Conservation (phyloP, 2,329 filamentous ascomycete genomes). For the Botrytis sinoallii region DNA sequence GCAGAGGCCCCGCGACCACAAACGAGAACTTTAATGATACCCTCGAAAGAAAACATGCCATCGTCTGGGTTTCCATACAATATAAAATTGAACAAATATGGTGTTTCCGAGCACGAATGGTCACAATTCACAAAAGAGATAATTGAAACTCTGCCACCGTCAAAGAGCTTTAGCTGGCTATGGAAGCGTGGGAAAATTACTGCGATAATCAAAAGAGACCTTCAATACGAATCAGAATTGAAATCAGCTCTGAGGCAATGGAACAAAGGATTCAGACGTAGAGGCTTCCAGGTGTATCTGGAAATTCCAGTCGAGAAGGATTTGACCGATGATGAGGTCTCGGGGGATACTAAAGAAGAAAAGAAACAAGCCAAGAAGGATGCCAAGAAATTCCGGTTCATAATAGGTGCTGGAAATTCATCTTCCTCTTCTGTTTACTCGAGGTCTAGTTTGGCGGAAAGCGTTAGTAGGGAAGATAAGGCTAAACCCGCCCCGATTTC, state of each 20-base stretch:
- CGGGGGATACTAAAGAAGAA: conserved; percentile 10
- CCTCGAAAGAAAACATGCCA: conserved; percentile 27
- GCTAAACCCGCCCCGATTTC: neutral
- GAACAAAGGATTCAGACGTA: conserved; percentile 28
- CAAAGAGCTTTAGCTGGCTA: conserved; percentile 1
- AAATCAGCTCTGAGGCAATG: conserved; percentile 25
- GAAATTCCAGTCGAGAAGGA: conserved; percentile 25
- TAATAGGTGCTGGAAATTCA: conserved; percentile 20
- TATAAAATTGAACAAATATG: conserved; percentile 23
- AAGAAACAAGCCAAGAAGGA: conserved; percentile 21
- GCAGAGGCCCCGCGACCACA: conserved; percentile 12
- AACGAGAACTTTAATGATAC: conserved; percentile 18
- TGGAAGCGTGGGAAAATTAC: conserved; percentile 12
- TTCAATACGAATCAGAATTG: conserved; percentile 28
- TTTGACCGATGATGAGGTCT: conserved; percentile 7
- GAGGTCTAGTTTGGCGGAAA: conserved; percentile 11
- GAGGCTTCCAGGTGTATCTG: conserved; percentile 30
- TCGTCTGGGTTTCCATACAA: conserved; percentile 33
- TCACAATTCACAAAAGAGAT: conserved; percentile 30
- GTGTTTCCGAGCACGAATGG: conserved; percentile 30
- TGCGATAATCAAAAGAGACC: conserved; percentile 20
- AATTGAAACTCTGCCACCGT: conserved; percentile 21
- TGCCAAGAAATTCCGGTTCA: conserved; percentile 23
- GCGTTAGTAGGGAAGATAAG: conserved; percentile 5
- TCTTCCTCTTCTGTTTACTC: conserved; percentile 14